Percentiles rank a stretch among this genome's conserved stretches.
These are phyloP conservation scores for Plenodomus biglobosus DNA, from an alignment of 2,329 filamentous ascomycete species.

Conservation along the genomic window DNA sequence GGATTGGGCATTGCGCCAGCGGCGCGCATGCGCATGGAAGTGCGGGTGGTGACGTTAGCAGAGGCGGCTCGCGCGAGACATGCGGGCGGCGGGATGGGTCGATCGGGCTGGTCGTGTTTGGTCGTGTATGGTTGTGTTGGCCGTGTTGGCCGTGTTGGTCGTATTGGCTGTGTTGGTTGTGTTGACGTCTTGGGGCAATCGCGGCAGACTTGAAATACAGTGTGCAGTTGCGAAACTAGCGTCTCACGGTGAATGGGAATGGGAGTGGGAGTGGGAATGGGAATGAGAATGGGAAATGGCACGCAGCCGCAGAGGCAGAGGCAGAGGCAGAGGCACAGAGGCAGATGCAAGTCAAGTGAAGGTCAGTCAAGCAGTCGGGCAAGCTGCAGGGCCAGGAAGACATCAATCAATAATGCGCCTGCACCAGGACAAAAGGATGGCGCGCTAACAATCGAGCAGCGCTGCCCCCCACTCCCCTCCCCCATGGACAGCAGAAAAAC, in stretches of 20 bases:
- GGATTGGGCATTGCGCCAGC: slow-evolving; percentile 35
- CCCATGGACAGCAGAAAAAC: background rate
- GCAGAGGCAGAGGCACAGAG: background rate
- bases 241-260: background rate
- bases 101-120: no score
- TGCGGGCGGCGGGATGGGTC: slow-evolving; percentile 14
- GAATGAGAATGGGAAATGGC: no score
- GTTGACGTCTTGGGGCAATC: background rate
- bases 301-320: no score
- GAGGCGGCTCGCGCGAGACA: slow-evolving; percentile 13
- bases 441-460: background rate
- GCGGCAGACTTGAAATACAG: background rate
- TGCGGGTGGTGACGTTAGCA: slow-evolving; percentile 28
- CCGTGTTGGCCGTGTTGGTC: no score
- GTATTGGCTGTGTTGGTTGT: no score
- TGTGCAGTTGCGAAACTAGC: background rate
- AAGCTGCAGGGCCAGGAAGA: background rate
- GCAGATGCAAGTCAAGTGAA: background rate
- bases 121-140: no score
- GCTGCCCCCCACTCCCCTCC: background rate
- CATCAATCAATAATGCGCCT: background rate
- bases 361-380: no score
- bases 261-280: no score
- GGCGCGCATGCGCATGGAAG: slow-evolving; percentile 35
- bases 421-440: background rate